Conservation (phyloP, 768 basidiomycete species). For the Kwoniella dejecticola region DNA sequence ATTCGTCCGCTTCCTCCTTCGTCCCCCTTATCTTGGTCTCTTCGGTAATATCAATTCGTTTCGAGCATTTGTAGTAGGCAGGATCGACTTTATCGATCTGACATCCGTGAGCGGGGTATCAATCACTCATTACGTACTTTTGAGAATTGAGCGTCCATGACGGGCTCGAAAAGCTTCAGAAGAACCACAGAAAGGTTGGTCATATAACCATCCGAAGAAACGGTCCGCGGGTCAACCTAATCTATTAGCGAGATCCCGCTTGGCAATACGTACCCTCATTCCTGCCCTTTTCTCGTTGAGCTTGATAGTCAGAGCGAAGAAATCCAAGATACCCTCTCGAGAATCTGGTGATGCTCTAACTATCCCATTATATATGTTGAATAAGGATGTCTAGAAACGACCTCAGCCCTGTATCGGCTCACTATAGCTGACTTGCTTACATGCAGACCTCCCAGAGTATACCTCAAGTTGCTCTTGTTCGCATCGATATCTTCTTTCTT, state of each 20-base stretch:
- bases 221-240: conserved; percentile 79
- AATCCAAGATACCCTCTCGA: conserved; percentile 78
- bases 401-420: not conserved
- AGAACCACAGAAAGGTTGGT: conserved; percentile 82
- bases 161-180: conserved; percentile 84
- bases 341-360: conserved; percentile 77
- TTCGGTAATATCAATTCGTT: conserved; percentile 74
- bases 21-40: conserved; percentile 94
- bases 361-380: conserved; percentile 84
- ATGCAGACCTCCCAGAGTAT: conserved; percentile 81
- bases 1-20: conserved; percentile 76
- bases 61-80: conserved; percentile 72
- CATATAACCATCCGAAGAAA: conserved; percentile 90
- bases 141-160: conserved; percentile 85
- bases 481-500: conserved; percentile 74
- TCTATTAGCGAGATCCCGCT: conserved; percentile 9
- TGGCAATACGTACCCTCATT: conserved; percentile 66
- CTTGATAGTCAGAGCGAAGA: conserved; percentile 72
- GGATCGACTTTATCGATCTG: conserved; percentile 91
- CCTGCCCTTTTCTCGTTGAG: conserved; percentile 84
- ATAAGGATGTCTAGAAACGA: conserved; percentile 61
- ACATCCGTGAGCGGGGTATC: conserved; percentile 16
- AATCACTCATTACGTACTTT: conserved; percentile 64
- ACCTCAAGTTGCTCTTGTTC: conserved; percentile 80
- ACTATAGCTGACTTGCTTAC: conserved; percentile 55